Percentiles rank a stretch among this genome's conserved stretches.
Conservation (phyloP, 2,329 filamentous ascomycete species). For the Byssoonygena ceratinophila region DNA sequence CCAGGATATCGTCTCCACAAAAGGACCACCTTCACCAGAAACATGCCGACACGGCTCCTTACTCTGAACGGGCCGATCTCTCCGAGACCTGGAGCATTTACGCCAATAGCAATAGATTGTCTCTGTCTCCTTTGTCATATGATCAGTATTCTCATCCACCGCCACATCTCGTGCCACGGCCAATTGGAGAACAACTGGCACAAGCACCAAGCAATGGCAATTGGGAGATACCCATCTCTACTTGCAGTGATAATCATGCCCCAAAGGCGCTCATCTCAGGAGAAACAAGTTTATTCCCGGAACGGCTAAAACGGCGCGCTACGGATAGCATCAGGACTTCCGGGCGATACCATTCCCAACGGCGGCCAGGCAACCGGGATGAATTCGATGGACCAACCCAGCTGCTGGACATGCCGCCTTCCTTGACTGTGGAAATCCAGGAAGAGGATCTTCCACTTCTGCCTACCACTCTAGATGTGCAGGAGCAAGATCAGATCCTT, state of each 20-base stretch:
- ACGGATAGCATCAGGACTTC: conserved; percentile 26
- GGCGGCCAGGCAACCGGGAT: conserved; percentile 65
- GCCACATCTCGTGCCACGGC: conserved; percentile 24
- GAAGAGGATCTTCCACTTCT: conserved; percentile 72
- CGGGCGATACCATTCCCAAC: conserved; percentile 41
- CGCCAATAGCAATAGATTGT: conserved; percentile 7
- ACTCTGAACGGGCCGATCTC: conserved; percentile 1
- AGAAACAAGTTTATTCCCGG: conserved; percentile 31
- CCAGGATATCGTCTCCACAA: conserved; percentile 8
- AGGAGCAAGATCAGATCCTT: conserved; percentile 75
- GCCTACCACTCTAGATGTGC: conserved; percentile 68
- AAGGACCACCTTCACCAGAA: conserved; percentile 6
- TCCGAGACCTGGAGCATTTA: conserved; percentile 8
- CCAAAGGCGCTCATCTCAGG: conserved; percentile 27
- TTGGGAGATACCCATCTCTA: conserved; percentile 26
- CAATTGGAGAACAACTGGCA: conserved; percentile 25
- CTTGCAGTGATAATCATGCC: conserved; percentile 25
- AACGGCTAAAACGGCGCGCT: conserved; percentile 27
- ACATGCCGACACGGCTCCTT: not conserved
- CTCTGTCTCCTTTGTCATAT: conserved; percentile 21
- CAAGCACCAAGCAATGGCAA: conserved; percentile 26
- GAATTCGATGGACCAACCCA: conserved; percentile 85
- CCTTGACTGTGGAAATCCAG: conserved; percentile 61
- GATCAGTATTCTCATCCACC: conserved; percentile 24
- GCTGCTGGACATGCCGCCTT: conserved; percentile 61